Evolutionary conservation across 2,329 filamentous ascomycete genomes (phyloP), one percentile per base, ranked within the genome.

Genomic region (Neopestalotiopsis sp.): DNA sequence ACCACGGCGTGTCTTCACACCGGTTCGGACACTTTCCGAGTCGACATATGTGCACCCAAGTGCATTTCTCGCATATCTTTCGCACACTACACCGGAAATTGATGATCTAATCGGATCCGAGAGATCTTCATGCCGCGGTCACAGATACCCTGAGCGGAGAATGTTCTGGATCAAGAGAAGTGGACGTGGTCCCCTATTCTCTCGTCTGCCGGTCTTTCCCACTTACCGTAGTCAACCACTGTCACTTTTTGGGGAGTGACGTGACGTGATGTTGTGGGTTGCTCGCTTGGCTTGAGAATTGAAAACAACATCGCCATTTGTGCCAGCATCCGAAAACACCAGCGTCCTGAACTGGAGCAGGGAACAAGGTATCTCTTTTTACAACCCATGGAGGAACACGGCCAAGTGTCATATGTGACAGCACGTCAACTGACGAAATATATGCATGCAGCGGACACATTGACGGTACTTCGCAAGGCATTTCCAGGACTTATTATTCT

Each of bases 1-100:
- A 20, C 17, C 17, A n/a, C 45, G 45, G 45, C 45, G 17, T n/a
- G 17, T 52, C 45, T n/a, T 64, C 45, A 20, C 42, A 24, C 61
- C 61, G 61, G 61, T 38, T 64, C 61, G 61, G 61, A 28, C 34
- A 64, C 61, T 64, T 64, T 49, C 61, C 61, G 61, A 64, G 61
- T 49, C 59, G 20, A 14, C 60, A 63, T 40, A 63, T 17, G 20
- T 12, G 40, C 20, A 17, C 17, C n/a, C n/a, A 28, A 13, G 62
- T 65, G 24, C 10, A 28, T 65, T 7, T 10, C 34, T 38, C 34
- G 40, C 59, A 20, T 62, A 65, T 20, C 24, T 49, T 28, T 38
- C 34, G 34, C 34, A 38, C 34, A 49, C 42, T 52, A 24, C n/a
- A 17, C n/a, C 17, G 45, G n/a, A 52, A 52, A 52, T 52, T 52